A percentile compares a stretch with the other conserved stretches of the same genome.
These are phyloP conservation scores for Aspergillus sp. DNA, from an alignment of 2,329 filamentous ascomycete species.

Conservation along the genomic window DNA sequence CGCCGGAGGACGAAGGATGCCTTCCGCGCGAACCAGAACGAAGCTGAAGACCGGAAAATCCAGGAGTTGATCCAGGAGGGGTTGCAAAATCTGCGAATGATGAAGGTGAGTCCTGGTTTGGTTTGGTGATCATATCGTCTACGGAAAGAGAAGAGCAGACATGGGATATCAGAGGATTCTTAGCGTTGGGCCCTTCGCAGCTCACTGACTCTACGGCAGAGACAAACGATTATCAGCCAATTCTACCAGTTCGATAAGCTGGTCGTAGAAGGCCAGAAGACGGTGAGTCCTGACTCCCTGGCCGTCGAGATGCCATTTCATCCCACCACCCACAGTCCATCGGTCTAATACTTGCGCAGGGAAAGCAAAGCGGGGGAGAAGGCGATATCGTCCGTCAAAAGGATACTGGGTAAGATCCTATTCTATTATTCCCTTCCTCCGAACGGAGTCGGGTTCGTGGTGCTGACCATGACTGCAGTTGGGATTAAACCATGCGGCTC, in stretches of 20 bases:
- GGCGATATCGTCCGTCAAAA: conserved; percentile 67
- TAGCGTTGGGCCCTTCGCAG: background rate
- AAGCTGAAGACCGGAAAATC: conserved; percentile 65
- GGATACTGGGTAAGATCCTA: conserved; percentile 57
- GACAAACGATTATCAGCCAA: conserved; percentile 89
- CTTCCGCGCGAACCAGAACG: conserved; percentile 70
- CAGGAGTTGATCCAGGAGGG: conserved; percentile 88
- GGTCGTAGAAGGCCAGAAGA: conserved; percentile 82
- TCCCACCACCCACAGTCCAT: no score
- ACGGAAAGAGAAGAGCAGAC: background rate
- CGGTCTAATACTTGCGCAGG: conserved; percentile 11
- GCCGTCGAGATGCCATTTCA: no score
- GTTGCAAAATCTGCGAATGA: conserved; percentile 71
- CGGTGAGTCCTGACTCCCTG: conserved; percentile 44
- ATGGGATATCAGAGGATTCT: background rate
- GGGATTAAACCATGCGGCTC: conserved; percentile 16
- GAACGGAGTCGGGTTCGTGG: no score
- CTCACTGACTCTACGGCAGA: conserved; percentile 50
- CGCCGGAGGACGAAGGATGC: conserved; percentile 82
- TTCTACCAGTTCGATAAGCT: conserved; percentile 88
- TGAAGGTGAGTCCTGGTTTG: conserved; percentile 62
- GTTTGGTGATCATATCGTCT: background rate
- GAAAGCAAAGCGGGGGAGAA: conserved; percentile 50
- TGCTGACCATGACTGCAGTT: conserved; percentile 11
- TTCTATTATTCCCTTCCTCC: no score